These are phyloP conservation scores for Dactylellina parvicollis DNA, from an alignment of 2,329 filamentous ascomycete species.

Conservation along the genomic window DNA sequence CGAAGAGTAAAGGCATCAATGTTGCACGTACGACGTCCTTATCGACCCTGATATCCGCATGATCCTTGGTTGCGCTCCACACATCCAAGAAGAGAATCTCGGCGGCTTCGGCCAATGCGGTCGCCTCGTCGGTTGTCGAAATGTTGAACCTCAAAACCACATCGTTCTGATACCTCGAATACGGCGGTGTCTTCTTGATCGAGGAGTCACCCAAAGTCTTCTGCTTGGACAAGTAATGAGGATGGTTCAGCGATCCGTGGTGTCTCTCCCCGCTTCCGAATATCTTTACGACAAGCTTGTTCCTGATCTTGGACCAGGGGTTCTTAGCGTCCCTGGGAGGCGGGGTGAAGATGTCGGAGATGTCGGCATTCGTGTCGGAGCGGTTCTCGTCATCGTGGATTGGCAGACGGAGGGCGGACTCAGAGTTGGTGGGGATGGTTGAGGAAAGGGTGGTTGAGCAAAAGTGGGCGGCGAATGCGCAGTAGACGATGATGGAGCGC, in stretches of 20 bases:
- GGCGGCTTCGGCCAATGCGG: constrained; percentile 76
- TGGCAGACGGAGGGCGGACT: constrained; percentile 42
- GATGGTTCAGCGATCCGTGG: constrained; percentile 55
- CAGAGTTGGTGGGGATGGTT: constrained; percentile 39
- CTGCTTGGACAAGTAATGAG: constrained; percentile 54
- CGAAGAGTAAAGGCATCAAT: constrained; percentile 10
- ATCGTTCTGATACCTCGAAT: constrained; percentile 74
- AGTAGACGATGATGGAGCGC: constrained; percentile 48
- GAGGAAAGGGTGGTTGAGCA: constrained; percentile 42
- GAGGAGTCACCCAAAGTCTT: constrained; percentile 36
- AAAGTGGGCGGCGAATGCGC: constrained; percentile 46
- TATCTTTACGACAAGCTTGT: constrained; percentile 55
- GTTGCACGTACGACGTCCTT: constrained; percentile 72
- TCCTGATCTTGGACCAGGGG: constrained; percentile 53
- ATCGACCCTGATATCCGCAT: constrained; percentile 83
- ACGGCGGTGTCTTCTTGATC: constrained; percentile 15
- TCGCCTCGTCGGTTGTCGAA: constrained; percentile 73
- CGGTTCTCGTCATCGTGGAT: constrained; percentile 44
- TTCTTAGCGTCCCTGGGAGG: constrained; percentile 33
- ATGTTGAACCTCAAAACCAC: constrained; percentile 91
- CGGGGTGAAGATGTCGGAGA: constrained; percentile 45
- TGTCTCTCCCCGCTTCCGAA: constrained; percentile 58
- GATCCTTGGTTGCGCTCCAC: constrained; percentile 83
- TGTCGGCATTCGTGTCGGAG: constrained; percentile 18
- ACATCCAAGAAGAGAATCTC: constrained; percentile 84